phyloP scores from a whole-genome alignment of 1,139 yeast genomes.

The Debaryomyces coudertii region DNA sequence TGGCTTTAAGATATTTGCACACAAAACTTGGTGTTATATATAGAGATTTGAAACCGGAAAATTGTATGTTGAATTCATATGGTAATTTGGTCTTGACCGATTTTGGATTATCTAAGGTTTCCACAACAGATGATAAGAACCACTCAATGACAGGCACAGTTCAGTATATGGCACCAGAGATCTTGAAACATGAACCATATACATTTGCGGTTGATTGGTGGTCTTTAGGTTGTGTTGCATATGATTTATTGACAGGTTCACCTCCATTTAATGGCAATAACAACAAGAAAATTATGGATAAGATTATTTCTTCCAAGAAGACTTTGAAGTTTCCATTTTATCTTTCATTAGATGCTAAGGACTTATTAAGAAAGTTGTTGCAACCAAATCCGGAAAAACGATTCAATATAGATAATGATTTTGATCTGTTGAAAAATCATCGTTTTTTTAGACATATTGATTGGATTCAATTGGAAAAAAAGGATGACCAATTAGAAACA shows the following conservation, averaged over 20 bases:
- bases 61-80: constrained; percentile 75
- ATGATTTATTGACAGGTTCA: constrained; percentile 83
- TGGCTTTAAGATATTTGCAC: constrained; percentile 83
- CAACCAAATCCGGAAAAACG: constrained; percentile 78
- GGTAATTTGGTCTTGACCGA: constrained; percentile 90
- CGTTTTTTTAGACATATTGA: constrained; percentile 77
- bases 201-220: constrained; percentile 95
- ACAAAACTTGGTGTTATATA: constrained; percentile 76
- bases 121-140: constrained; percentile 45
- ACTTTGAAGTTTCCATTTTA: constrained; percentile 80
- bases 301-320: constrained; percentile 65
- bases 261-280: constrained; percentile 95
- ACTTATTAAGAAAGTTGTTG: constrained; percentile 69
- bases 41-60: constrained; percentile 92
- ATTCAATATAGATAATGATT: constrained; percentile 62
- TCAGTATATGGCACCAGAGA: constrained; percentile 97
- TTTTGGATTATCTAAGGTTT: constrained; percentile 86
- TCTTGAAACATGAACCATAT: constrained; percentile 81
- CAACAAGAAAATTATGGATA: constrained; percentile 78
- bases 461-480: constrained; percentile 68
- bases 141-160: constrained; percentile 91
- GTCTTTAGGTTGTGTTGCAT: constrained; percentile 91
- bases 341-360: constrained; percentile 83
- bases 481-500: constrained; percentile 29
- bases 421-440: constrained; percentile 61